Conservation (phyloP, 1,284 basidiomycete species). For the Chalciporus sp. region DNA sequence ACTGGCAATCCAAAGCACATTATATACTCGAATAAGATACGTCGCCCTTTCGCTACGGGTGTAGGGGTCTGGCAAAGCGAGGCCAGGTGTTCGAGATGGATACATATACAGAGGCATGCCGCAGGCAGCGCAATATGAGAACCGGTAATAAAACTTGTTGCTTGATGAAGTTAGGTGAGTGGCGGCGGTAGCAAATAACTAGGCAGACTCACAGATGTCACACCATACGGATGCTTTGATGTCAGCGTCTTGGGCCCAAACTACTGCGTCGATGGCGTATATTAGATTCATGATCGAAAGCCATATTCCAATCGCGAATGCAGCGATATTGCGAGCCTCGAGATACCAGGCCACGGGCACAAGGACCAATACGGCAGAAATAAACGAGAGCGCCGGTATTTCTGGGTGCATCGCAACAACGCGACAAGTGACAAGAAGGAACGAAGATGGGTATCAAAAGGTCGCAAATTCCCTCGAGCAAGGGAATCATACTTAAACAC, state of each 20-base stretch:
- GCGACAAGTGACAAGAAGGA: constrained; percentile 11
- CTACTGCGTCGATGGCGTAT: constrained; percentile 35
- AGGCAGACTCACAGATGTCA: constrained; percentile 36
- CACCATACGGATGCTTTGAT: constrained; percentile 35
- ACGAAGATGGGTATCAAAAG: constrained; percentile 13
- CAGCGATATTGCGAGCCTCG: constrained; percentile 49
- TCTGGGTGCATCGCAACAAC: constrained; percentile 46
- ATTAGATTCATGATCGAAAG: constrained; percentile 32
- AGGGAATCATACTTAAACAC: constrained; percentile 20
- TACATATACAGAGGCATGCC: constrained; percentile 51
- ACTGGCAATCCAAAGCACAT: constrained; percentile 58
- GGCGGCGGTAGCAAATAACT: neutral
- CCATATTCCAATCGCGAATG: constrained; percentile 43
- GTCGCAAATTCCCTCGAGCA: neutral
- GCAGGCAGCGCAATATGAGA: constrained; percentile 49
- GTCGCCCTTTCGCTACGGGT: constrained; percentile 32
- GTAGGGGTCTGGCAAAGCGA: constrained; percentile 23
- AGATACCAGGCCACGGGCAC: constrained; percentile 40
- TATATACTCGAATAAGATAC: constrained; percentile 47
- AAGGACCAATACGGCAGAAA: constrained; percentile 45
- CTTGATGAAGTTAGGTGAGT: constrained; percentile 38
- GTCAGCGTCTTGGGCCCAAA: constrained; percentile 30
- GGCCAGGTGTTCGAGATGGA: constrained; percentile 35
- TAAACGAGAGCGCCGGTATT: constrained; percentile 50
- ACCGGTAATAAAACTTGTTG: constrained; percentile 47